A percentile compares a stretch with the other conserved stretches of the same genome.
phyloP scores from a whole-genome alignment of 768 basidiomycete genomes.

The Pulveroboletus sp. region DNA sequence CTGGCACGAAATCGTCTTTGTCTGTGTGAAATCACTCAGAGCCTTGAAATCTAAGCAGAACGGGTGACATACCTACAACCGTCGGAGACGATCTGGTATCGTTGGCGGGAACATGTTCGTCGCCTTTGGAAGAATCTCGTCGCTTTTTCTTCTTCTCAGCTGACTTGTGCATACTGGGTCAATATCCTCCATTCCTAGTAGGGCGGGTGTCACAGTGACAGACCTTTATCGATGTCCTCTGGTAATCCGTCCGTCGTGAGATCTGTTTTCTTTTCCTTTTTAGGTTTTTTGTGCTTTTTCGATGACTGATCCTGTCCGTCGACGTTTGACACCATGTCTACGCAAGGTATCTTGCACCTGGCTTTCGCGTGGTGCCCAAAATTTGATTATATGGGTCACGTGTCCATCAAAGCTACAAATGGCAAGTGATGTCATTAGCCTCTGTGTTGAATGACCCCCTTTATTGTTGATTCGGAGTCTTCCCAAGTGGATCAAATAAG shows the following conservation, averaged over 20 bases:
- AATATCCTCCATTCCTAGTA: background rate
- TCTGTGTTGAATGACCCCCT: no score
- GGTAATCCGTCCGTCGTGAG: background rate
- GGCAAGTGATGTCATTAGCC: background rate
- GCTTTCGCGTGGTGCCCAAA: background rate
- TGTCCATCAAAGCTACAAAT: background rate
- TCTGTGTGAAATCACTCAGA: background rate
- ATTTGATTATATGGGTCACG: conserved; percentile 3
- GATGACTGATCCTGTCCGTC: background rate
- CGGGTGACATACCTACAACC: background rate
- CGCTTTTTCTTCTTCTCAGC: conserved; percentile 35
- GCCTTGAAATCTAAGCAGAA: background rate
- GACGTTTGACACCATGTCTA: conserved; percentile 5
- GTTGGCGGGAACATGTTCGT: background rate
- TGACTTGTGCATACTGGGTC: conserved; percentile 11
- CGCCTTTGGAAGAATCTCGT: conserved; percentile 13
- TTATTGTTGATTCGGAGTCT: no score
- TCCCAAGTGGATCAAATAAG: no score
- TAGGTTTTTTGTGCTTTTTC: background rate
- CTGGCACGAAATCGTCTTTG: conserved; percentile 1
- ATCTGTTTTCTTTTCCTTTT: background rate
- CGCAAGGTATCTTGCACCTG: no score
- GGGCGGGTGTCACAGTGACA: background rate
- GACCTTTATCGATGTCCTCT: conserved; percentile 19
- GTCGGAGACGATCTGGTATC: background rate